Evolutionary conservation across 495 filamentous ascomycete species (phyloP), one percentile per base, ranked within the genome.

Genomic region (Parmelia sp.): DNA sequence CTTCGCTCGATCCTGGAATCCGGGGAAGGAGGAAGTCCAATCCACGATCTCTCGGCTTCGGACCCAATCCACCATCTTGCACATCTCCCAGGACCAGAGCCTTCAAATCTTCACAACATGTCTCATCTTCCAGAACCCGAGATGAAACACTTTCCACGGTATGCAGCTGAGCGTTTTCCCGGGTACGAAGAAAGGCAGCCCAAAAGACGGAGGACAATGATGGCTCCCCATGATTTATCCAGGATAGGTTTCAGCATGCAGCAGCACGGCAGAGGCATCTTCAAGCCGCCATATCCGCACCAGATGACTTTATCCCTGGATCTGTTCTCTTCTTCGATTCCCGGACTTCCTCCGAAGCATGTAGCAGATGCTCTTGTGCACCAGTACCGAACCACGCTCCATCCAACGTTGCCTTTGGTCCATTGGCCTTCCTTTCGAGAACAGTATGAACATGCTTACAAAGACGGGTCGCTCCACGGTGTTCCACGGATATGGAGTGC

Each of bases 391-490:
- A 74, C 80, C 19, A 88, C 86, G 29, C 80, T 91, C 47, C 95
- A 97, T 73, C 80, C 85, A 49, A 84, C 89, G 64, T 83, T 90
- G 51, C 95, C 95, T 10, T 84, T 97, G 57, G 72, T 97, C 21
- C 90, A 97, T 74, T 97, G 92, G 94, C 88, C 90, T 8, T 86
- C 81, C 11, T 96, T 98, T 70, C 77, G 84, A 60, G 77, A 83
- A 59, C 83, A 91, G 58, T 90, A 92, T 68, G 90, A 96, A 40
- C 77, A 82, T 23, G 78, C 93, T 25, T 97, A 97, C 74, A 62
- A 58, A 33, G 74, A 79, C 31, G 86, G 86, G 19, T 79, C 82
- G 51, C 77, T 93, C 44, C 77, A 83, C 55, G 83, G 82, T 12
- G 82, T 86, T n/a, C 80, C 86, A 12, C 83, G 84, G 40, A 84